Conservation (phyloP, 2,329 filamentous ascomycete species). For the Penicillium sp. region DNA sequence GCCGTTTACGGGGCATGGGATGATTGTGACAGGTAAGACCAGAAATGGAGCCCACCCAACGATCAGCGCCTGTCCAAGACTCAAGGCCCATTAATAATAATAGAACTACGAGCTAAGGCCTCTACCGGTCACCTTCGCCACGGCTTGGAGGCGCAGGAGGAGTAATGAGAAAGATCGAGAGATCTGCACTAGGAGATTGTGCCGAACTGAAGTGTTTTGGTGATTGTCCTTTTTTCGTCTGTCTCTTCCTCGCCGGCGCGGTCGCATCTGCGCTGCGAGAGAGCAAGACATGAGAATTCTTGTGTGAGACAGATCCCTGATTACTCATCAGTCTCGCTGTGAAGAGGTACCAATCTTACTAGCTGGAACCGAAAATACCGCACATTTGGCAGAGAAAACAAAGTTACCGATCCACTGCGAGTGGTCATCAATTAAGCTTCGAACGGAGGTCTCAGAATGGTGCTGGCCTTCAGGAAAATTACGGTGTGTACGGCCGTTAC, state of each 20-base stretch:
- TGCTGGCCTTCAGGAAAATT: slow-evolving; percentile 25
- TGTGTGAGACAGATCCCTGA: slow-evolving; percentile 1
- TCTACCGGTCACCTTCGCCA: slow-evolving; percentile 13
- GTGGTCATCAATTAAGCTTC: slow-evolving; percentile 33
- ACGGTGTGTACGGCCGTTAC: background rate
- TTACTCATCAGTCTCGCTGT: background rate
- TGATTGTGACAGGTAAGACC: slow-evolving; percentile 40
- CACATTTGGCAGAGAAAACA: slow-evolving; percentile 4
- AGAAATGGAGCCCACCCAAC: slow-evolving; percentile 13
- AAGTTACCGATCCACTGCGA: slow-evolving; percentile 22
- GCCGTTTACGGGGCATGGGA: slow-evolving; percentile 42
- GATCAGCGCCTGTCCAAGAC: slow-evolving; percentile 23
- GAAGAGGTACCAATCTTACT: background rate
- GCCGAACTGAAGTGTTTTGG: slow-evolving; percentile 20
- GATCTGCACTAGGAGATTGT: slow-evolving; percentile 33
- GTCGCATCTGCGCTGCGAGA: background rate
- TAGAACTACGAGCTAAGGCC: slow-evolving; percentile 5
- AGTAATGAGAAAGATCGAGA: slow-evolving; percentile 28
- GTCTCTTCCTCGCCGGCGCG: background rate
- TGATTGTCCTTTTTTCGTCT: background rate
- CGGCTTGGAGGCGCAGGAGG: slow-evolving; percentile 21
- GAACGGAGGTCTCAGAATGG: slow-evolving; percentile 27
- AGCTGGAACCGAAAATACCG: slow-evolving; percentile 6
- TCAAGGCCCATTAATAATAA: slow-evolving; percentile 17
- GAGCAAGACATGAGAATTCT: background rate